Evolutionary conservation across 352 stramenopile species (phyloP).

Genomic region (Phytopythium delawarense): DNA sequence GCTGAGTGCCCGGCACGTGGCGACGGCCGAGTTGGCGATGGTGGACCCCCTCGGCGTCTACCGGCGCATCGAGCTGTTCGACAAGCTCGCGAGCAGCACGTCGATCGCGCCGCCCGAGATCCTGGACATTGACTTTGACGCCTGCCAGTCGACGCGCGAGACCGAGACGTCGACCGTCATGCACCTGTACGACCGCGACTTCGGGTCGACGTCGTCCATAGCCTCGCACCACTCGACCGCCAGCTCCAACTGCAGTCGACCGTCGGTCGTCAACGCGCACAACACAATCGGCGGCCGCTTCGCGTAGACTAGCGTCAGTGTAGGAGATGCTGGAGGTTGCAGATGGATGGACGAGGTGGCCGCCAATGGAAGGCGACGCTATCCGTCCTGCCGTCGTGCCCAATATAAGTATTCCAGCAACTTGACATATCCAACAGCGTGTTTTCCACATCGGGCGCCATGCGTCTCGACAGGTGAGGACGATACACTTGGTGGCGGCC

Average conservation of each 20-base stretch:
- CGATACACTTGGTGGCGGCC: no score
- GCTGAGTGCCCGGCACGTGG: conserved; percentile 22
- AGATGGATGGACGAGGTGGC: no score
- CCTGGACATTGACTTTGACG: conserved; percentile 7
- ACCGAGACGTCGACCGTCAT: conserved; percentile 4
- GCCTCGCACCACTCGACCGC: neutral
- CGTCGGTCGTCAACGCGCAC: neutral
- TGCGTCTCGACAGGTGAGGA: neutral
- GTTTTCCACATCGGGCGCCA: neutral
- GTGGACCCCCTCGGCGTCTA: conserved; percentile 21
- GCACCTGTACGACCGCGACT: conserved; percentile 5
- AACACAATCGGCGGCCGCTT: conserved; percentile 3
- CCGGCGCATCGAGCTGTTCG: conserved; percentile 13
- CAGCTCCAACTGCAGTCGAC: conserved; percentile 1
- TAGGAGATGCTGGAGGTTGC: no score
- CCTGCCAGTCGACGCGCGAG: neutral
- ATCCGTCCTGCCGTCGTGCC: no score
- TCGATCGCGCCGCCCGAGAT: conserved; percentile 8
- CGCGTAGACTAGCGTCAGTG: neutral
- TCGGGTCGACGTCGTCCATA: conserved; percentile 3
- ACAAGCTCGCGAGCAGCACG: conserved; percentile 8
- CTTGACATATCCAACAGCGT: neutral
- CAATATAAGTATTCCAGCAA: neutral
- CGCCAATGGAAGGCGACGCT: neutral
- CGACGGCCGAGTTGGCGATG: conserved; percentile 20